Conservation (phyloP, 2,329 filamentous ascomycete genomes). For the Talaromyces funiculosus region DNA sequence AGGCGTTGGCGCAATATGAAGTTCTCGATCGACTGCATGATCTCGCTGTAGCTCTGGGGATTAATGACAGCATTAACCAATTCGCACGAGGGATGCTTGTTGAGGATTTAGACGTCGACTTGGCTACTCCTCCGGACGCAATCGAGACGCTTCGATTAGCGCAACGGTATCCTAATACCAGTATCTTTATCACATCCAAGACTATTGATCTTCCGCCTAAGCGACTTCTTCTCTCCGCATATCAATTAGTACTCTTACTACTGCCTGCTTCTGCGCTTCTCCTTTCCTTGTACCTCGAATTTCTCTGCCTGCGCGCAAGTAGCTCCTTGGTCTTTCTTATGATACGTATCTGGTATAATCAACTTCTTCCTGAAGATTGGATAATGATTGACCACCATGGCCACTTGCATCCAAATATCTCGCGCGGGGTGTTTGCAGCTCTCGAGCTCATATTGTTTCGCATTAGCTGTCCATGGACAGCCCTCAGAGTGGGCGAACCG, state of each 20-base stretch:
- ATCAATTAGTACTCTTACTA: not conserved
- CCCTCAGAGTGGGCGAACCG: not conserved
- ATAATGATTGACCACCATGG: not conserved
- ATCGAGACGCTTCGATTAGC: not conserved
- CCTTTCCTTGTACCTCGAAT: not conserved
- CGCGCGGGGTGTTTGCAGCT: not conserved
- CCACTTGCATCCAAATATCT: not conserved
- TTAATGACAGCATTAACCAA: not conserved
- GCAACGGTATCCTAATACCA: not conserved
- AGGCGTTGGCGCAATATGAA: not conserved
- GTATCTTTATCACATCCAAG: not conserved
- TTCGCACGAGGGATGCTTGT: slow-evolving; percentile 1
- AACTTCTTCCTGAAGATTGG: not conserved
- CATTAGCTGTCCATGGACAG: not conserved
- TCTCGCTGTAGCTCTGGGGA: not conserved
- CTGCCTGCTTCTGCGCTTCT: not conserved
- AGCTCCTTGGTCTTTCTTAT: not conserved
- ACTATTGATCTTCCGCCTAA: not conserved
- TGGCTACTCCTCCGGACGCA: not conserved
- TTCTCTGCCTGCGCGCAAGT: not conserved
- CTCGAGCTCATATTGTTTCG: not conserved
- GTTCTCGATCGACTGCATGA: slow-evolving; percentile 1
- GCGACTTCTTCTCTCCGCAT: not conserved
- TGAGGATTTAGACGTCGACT: not conserved
- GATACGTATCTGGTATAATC: not conserved